Evolutionary conservation across 139 green algal genomes (phyloP).

Genomic region (Chlamydomonas urium): DNA sequence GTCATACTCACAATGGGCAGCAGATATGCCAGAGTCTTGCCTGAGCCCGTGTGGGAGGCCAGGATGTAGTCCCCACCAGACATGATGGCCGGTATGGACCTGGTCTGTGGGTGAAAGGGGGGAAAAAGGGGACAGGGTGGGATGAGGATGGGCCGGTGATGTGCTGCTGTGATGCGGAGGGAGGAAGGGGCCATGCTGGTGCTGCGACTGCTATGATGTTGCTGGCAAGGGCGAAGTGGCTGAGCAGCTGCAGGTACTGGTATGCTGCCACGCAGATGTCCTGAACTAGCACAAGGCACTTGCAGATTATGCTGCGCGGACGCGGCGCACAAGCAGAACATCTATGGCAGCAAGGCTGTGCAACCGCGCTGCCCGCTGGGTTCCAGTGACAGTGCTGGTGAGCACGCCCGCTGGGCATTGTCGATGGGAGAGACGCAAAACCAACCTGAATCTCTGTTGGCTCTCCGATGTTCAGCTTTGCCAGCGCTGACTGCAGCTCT

Average conservation of each 20-base stretch:
- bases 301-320: no score
- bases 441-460: slow-evolving; percentile 86
- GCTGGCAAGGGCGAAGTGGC: neutral
- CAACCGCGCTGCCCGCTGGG: no score
- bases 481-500: slow-evolving; percentile 50
- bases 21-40: slow-evolving; percentile 92
- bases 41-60: slow-evolving; percentile 89
- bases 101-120: slow-evolving; percentile 33
- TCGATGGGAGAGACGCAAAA: no score
- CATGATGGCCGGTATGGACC: slow-evolving; percentile 69
- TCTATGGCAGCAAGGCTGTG: no score
- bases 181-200: neutral
- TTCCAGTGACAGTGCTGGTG: no score
- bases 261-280: no score
- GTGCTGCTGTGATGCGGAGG: neutral
- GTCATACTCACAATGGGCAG: slow-evolving; percentile 54
- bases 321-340: no score
- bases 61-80: slow-evolving; percentile 57
- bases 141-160: neutral
- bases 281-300: no score
- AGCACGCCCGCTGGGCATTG: no score
- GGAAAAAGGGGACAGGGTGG: neutral
- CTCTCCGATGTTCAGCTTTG: slow-evolving; percentile 47
- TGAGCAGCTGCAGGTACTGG: no score
- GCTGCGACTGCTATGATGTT: neutral